Percentiles rank a stretch among this genome's conserved stretches.
phyloP scores from a whole-genome alignment of 2,329 filamentous ascomycete genomes.

The Pseudophaeomoniella oleicola region DNA sequence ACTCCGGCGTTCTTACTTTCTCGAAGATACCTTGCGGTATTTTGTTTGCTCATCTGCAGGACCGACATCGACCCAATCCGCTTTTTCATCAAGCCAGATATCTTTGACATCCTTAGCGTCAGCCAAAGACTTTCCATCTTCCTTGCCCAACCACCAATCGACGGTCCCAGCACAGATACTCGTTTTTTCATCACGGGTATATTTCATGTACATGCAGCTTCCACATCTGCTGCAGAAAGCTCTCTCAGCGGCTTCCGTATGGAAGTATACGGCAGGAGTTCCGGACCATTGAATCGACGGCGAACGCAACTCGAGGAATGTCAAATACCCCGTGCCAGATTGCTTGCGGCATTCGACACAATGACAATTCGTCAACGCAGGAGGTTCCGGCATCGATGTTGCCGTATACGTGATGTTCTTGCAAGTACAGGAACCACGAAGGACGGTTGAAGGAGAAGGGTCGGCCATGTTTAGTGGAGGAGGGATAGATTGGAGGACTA shows the following conservation, averaged over 20 bases:
- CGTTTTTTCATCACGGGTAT: conserved; percentile 18
- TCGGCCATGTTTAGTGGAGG: too few relatives aligned
- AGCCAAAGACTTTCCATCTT: conserved; percentile 12
- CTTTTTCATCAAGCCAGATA: conserved; percentile 30
- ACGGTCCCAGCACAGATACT: conserved; percentile 26
- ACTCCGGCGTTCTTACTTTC: conserved; percentile 11
- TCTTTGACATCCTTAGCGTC: conserved; percentile 17
- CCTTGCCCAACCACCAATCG: conserved; percentile 11
- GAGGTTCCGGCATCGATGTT: conserved; percentile 16
- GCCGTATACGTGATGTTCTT: conserved; percentile 26
- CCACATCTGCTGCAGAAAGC: conserved; percentile 32
- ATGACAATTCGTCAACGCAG: conserved; percentile 26
- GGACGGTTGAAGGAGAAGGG: conserved; percentile 5
- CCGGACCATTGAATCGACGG: conserved; percentile 18
- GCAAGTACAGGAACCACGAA: conserved; percentile 31
- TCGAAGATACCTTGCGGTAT: conserved; percentile 10
- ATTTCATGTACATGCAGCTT: conserved; percentile 29
- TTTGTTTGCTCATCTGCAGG: conserved; percentile 14
- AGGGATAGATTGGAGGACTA: too few relatives aligned
- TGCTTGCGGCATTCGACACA: conserved; percentile 35
- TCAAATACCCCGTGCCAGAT: conserved; percentile 30
- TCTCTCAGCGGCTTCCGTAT: conserved; percentile 25
- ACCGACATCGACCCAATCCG: conserved; percentile 21
- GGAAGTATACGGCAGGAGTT: conserved; percentile 15
- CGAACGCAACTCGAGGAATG: conserved; percentile 24